Evolutionary conservation across 2,329 filamentous ascomycete species (phyloP).

Genomic region (Aspergillus phoenicis): DNA sequence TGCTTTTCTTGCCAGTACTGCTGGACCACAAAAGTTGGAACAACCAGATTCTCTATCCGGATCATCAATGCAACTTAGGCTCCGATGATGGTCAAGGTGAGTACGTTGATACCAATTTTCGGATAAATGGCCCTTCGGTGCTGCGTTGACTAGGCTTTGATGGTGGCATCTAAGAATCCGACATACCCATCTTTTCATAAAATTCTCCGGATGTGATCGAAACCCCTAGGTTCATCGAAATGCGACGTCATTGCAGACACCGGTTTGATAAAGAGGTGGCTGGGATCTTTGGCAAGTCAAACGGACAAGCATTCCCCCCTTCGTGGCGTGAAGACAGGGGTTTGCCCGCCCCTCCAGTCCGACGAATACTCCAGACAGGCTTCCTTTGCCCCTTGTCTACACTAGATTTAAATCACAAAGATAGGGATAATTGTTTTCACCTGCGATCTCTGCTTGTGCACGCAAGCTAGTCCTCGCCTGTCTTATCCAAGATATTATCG

Average conservation of each 20-base stretch:
- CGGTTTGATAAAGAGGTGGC: neutral
- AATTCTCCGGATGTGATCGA: neutral
- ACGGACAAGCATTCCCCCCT: constrained; percentile 3
- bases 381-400: neutral
- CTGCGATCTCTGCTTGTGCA: too few species aligned
- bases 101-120: neutral
- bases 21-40: neutral
- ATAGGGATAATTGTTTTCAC: neutral
- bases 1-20: neutral
- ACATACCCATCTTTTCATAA: neutral
- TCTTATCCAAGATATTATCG: neutral
- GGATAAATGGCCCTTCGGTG: neutral
- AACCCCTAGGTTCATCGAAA: neutral
- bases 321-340: constrained; percentile 5
- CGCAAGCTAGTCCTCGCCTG: neutral
- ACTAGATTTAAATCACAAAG: neutral
- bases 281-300: neutral
- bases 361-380: neutral
- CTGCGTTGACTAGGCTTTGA: neutral
- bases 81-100: neutral
- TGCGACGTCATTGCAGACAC: neutral
- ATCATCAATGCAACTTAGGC: too few species aligned
- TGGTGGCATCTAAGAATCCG: neutral
- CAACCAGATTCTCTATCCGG: too few species aligned
- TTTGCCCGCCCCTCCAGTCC: neutral